Conservation (phyloP, 2,329 filamentous ascomycete genomes). For the Colletotrichum limetticola region DNA sequence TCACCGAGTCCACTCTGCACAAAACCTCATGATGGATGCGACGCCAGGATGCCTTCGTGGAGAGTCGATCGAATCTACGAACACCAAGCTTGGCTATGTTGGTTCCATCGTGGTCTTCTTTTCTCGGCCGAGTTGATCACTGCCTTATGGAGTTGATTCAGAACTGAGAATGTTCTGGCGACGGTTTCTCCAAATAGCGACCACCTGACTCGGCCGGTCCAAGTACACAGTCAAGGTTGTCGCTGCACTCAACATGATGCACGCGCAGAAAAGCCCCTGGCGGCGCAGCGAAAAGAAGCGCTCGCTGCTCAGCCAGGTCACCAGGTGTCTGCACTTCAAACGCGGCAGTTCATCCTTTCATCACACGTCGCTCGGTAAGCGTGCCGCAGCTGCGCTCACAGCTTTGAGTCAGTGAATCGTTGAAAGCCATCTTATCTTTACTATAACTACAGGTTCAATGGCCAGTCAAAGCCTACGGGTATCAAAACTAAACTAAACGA, state of each 20-base stretch:
- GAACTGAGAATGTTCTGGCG: not conserved
- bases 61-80: constrained; percentile 9
- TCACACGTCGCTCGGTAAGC: not conserved
- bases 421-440: not conserved
- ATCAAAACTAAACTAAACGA: constrained; percentile 25
- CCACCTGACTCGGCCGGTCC: constrained; percentile 2
- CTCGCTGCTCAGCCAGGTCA: not conserved
- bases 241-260: constrained; percentile 26
- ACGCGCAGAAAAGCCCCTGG: constrained; percentile 13
- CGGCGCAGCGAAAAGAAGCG: not conserved
- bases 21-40: not conserved
- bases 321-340: not conserved
- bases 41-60: constrained; percentile 24
- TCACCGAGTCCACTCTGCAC: not conserved
- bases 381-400: not conserved
- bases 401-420: not conserved
- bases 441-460: not conserved
- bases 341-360: not conserved
- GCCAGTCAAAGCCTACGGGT: not conserved
- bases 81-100: constrained; percentile 26
- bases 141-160: not conserved
- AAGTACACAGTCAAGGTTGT: not conserved
- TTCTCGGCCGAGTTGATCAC: not conserved
- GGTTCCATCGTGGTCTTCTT: not conserved
- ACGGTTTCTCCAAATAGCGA: not conserved